Conservation (phyloP, 345 rosid genomes). For the Eucalyptus lansdowneana region DNA sequence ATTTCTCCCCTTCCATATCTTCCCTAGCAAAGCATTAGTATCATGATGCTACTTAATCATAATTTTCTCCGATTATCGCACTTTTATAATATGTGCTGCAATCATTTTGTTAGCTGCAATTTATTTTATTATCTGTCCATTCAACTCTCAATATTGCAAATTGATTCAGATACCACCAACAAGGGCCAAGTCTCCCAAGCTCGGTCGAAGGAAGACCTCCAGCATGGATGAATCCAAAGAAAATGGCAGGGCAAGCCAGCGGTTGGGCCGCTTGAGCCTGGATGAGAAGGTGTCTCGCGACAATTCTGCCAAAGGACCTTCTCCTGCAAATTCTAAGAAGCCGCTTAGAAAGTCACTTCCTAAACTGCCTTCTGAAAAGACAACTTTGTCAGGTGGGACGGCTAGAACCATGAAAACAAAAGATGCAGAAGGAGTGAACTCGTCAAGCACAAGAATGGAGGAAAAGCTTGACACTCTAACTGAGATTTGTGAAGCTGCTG, state of each 20-base stretch:
- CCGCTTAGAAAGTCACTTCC: constrained; percentile 76
- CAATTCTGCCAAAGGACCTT: constrained; percentile 27
- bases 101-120: neutral
- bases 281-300: constrained; percentile 40
- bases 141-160: neutral
- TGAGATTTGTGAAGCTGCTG: neutral
- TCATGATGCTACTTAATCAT: neutral
- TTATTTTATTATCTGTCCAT: neutral
- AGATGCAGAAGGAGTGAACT: constrained; percentile 1
- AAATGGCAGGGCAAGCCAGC: constrained; percentile 14
- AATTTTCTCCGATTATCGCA: neutral
- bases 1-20: neutral
- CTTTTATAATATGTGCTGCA: neutral
- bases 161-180: constrained; percentile 77
- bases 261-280: constrained; percentile 47
- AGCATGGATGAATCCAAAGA: constrained; percentile 35
- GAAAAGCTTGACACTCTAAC: constrained; percentile 1
- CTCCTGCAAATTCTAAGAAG: constrained; percentile 43
- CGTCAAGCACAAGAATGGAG: neutral
- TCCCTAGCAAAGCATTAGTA: neutral
- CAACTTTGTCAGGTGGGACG: constrained; percentile 13
- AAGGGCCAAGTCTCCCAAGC: constrained; percentile 95
- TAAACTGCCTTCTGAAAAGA: constrained; percentile 79
- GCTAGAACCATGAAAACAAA: neutral
- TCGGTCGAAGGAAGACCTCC: constrained; percentile 70